Conservation (phyloP, 805 yeast species). For the Teunomyces atbi region DNA sequence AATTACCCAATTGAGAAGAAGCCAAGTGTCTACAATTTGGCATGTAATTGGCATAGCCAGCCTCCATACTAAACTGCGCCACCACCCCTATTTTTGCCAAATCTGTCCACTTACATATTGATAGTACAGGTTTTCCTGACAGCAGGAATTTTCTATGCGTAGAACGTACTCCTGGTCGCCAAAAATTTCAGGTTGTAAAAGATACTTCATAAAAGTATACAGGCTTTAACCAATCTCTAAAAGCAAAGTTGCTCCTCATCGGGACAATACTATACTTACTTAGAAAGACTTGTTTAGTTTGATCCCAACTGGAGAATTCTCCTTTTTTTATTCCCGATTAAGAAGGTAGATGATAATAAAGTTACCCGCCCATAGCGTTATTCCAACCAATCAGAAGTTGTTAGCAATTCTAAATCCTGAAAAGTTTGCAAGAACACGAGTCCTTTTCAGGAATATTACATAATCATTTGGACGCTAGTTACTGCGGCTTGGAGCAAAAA, state of each 20-base stretch:
- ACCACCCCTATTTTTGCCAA: background rate
- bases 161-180: background rate
- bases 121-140: conserved; percentile 3
- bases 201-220: background rate
- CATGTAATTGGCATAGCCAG: background rate
- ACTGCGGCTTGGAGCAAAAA: background rate
- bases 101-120: background rate
- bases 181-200: background rate
- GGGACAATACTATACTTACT: background rate
- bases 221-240: background rate
- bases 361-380: background rate
- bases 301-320: background rate
- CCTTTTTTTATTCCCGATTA: background rate
- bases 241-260: background rate
- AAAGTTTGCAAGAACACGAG: conserved; percentile 2
- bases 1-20: too few relatives aligned
- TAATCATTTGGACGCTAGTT: background rate
- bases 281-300: background rate
- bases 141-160: conserved; percentile 1
- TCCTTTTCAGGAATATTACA: conserved; percentile 3
- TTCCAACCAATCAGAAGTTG: background rate
- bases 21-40: background rate
- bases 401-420: conserved; percentile 1
- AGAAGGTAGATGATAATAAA: background rate
- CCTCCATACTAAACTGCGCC: background rate